Conservation (phyloP, 1,284 basidiomycete genomes). For the Apiotrichum veenhuisii region DNA sequence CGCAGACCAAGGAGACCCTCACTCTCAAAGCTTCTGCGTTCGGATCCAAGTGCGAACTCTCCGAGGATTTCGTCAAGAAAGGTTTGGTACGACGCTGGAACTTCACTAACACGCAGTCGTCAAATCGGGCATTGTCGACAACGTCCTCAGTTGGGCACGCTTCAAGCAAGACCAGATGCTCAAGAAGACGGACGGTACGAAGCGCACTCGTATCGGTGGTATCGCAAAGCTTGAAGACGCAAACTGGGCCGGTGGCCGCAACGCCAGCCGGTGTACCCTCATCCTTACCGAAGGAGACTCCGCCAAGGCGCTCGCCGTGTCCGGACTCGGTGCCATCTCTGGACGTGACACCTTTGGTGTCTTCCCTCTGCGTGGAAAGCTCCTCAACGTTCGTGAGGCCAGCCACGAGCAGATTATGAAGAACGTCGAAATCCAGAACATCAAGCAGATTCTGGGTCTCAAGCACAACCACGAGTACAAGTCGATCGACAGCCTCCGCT, state of each 20-base stretch:
- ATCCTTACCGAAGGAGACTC: conserved; percentile 99
- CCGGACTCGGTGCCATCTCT: conserved; percentile 81
- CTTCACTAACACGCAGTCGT: conserved; percentile 58
- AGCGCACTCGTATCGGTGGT: conserved; percentile 79
- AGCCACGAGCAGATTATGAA: conserved; percentile 95
- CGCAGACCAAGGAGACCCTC: conserved; percentile 96
- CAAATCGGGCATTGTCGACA: conserved; percentile 88
- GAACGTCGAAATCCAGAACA: conserved; percentile 93
- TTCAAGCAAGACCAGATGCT: conserved; percentile 94
- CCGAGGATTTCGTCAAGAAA: conserved; percentile 95
- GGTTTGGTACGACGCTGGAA: conserved; percentile 53
- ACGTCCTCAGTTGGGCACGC: conserved; percentile 90
- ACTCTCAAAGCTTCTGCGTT: conserved; percentile 88
- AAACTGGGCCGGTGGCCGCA: conserved; percentile 89
- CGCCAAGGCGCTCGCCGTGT: conserved; percentile 92
- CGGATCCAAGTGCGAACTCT: conserved; percentile 77
- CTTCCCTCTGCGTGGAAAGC: conserved; percentile 94
- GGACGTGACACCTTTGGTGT: conserved; percentile 97
- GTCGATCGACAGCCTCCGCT: conserved; percentile 70
- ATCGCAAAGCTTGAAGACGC: conserved; percentile 94
- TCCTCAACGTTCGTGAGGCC: conserved; percentile 96
- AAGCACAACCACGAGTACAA: conserved; percentile 90
- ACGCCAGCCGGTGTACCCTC: conserved; percentile 81
- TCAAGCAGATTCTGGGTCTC: conserved; percentile 97
- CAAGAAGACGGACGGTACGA: conserved; percentile 94